Evolutionary conservation across 495 filamentous ascomycete genomes (phyloP).

Genomic region (Xylaria sp.): DNA sequence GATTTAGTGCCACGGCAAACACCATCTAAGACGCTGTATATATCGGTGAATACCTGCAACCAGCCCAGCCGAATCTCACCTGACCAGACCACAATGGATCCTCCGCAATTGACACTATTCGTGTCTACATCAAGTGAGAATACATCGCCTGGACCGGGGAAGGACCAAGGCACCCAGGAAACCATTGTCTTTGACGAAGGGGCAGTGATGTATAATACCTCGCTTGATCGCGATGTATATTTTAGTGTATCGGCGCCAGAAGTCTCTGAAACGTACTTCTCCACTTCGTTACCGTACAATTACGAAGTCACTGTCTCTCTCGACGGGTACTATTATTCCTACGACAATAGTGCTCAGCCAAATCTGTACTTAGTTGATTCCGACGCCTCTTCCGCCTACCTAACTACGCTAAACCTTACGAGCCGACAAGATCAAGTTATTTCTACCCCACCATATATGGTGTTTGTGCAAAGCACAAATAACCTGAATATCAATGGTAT

Average conservation of each 20-base stretch:
- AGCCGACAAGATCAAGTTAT: constrained; percentile 47
- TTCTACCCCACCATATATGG: constrained; percentile 66
- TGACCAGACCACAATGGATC: constrained; percentile 44
- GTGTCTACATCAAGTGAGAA: constrained; percentile 72
- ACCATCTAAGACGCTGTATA: constrained; percentile 63
- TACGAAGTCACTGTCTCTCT: constrained; percentile 86
- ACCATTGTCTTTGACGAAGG: constrained; percentile 59
- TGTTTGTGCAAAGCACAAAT: constrained; percentile 77
- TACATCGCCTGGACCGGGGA: constrained; percentile 68
- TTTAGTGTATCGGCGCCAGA: constrained; percentile 75
- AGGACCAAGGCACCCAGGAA: constrained; percentile 53
- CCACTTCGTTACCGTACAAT: constrained; percentile 63
- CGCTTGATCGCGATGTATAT: constrained; percentile 68
- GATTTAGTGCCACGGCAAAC: constrained; percentile 39
- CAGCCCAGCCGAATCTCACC: constrained; percentile 65
- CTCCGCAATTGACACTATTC: constrained; percentile 79
- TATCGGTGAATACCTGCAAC: constrained; percentile 81
- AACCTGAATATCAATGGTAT: constrained; percentile 69
- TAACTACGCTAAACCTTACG: constrained; percentile 75
- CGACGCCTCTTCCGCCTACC: constrained; percentile 75
- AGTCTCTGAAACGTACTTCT: constrained; percentile 56
- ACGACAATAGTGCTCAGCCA: constrained; percentile 47
- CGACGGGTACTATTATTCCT: constrained; percentile 72
- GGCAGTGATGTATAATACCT: constrained; percentile 63
- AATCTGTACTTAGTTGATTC: constrained; percentile 78